Evolutionary conservation across 768 basidiomycete species (phyloP).

Genomic region (Paxillus rubicundulus): DNA sequence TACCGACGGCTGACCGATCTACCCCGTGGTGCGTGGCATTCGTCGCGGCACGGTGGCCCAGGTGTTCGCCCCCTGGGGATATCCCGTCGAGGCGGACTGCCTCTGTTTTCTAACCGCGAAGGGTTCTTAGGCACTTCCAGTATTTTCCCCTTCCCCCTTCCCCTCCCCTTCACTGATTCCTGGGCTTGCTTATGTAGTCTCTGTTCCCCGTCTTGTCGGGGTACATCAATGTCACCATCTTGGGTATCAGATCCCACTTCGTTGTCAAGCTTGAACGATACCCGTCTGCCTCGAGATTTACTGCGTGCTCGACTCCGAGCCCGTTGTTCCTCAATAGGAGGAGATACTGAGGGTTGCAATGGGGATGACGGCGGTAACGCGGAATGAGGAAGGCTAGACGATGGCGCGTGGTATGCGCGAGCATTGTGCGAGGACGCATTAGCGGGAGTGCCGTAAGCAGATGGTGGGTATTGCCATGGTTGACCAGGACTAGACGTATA

Average conservation of each 20-base stretch:
- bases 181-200: slow-evolving; percentile 3
- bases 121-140: neutral
- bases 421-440: slow-evolving; percentile 17
- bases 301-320: slow-evolving; percentile 45
- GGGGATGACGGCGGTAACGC: slow-evolving; percentile 56
- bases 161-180: slow-evolving; percentile 16
- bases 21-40: slow-evolving; percentile 14
- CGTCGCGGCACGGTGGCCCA: slow-evolving; percentile 20
- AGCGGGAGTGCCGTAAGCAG: slow-evolving; percentile 7
- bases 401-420: slow-evolving; percentile 20
- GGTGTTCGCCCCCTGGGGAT: slow-evolving; percentile 25
- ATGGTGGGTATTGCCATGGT: slow-evolving; percentile 17
- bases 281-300: slow-evolving; percentile 51
- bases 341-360: slow-evolving; percentile 37
- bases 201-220: slow-evolving; percentile 2
- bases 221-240: slow-evolving; percentile 9
- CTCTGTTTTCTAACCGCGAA: slow-evolving; percentile 14
- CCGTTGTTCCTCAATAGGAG: slow-evolving; percentile 31
- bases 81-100: slow-evolving; percentile 7
- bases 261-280: slow-evolving; percentile 51
- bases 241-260: slow-evolving; percentile 12
- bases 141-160: slow-evolving; percentile 16
- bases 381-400: slow-evolving; percentile 45
- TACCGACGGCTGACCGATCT: slow-evolving; percentile 24
- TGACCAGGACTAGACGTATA: slow-evolving; percentile 19